These are phyloP conservation scores for Termitomyces sp. DNA, from an alignment of 768 basidiomycete genomes.

Conservation along the genomic window DNA sequence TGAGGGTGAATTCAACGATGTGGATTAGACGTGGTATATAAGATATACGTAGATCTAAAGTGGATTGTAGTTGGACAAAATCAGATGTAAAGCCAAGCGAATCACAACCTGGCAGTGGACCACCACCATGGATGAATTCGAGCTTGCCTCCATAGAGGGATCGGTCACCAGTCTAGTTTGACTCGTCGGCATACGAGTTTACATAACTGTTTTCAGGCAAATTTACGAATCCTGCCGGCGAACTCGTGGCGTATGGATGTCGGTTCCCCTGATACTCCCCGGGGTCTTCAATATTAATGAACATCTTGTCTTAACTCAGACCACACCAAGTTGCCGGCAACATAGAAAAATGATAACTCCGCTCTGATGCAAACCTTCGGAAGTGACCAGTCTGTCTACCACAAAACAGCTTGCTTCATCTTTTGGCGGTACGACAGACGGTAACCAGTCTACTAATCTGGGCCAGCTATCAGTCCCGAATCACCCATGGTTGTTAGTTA, in stretches of 20 bases:
- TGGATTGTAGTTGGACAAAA: not conserved
- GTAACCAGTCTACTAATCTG: too few species aligned
- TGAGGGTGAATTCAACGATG: conserved; percentile 50
- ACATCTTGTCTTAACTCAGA: conserved; percentile 36
- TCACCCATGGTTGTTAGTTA: too few species aligned
- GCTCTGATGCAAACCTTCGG: too few species aligned
- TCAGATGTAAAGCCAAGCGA: not conserved
- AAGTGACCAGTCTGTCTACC: too few species aligned
- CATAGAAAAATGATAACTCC: too few species aligned
- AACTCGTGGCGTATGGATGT: conserved; percentile 83
- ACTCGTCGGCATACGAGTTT: not conserved
- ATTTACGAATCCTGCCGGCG: conserved; percentile 59
- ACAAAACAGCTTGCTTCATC: too few species aligned
- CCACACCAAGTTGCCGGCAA: conserved; percentile 89
- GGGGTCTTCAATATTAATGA: conserved; percentile 1
- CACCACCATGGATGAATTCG: too few species aligned
- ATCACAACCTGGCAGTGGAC: not conserved
- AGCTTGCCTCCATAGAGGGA: too few species aligned
- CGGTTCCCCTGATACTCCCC: conserved; percentile 22
- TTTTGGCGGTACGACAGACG: too few species aligned
- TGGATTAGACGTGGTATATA: conserved; percentile 22
- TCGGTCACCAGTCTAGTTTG: too few species aligned
- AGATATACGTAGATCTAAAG: not conserved
- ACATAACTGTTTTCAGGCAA: conserved; percentile 54
- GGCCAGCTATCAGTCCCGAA: too few species aligned